phyloP scores from a whole-genome alignment of 306 rosid genomes.

The Casuarina equisetifolia region DNA sequence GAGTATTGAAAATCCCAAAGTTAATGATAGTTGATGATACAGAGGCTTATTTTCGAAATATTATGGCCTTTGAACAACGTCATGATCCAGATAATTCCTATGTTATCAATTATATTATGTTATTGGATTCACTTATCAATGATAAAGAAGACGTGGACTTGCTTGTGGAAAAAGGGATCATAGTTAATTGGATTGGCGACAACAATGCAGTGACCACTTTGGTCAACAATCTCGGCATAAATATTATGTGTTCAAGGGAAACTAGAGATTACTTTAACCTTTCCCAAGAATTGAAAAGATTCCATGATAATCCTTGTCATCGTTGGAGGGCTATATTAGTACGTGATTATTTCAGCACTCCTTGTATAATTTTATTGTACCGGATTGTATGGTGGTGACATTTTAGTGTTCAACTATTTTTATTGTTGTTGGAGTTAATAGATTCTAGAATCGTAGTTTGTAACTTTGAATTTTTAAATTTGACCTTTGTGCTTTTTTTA shows the following conservation, averaged over 20 bases:
- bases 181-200: constrained; percentile 27
- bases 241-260: accelerated
- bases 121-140: not conserved
- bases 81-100: not conserved
- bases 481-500: too few species aligned
- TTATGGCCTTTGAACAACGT: constrained; percentile 8
- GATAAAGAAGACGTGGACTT: constrained; percentile 7
- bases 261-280: not conserved
- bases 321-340: constrained; percentile 25
- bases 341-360: constrained; percentile 32
- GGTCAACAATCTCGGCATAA: constrained; percentile 23
- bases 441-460: too few species aligned
- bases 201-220: constrained; percentile 24
- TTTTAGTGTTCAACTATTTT: too few species aligned
- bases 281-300: constrained; percentile 9
- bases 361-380: not conserved
- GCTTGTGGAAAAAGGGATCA: constrained; percentile 30
- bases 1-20: not conserved
- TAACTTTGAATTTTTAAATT: too few species aligned
- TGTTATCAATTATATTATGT: not conserved
- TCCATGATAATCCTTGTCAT: constrained; percentile 14
- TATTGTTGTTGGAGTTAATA: too few species aligned
- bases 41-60: not conserved
- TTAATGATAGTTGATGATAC: accelerated
- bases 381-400: too few species aligned